A percentile compares a stretch with the other conserved stretches of the same genome.
These are phyloP conservation scores for Raphanus sativus DNA, from an alignment of 345 rosid species.

Conservation along the genomic window DNA sequence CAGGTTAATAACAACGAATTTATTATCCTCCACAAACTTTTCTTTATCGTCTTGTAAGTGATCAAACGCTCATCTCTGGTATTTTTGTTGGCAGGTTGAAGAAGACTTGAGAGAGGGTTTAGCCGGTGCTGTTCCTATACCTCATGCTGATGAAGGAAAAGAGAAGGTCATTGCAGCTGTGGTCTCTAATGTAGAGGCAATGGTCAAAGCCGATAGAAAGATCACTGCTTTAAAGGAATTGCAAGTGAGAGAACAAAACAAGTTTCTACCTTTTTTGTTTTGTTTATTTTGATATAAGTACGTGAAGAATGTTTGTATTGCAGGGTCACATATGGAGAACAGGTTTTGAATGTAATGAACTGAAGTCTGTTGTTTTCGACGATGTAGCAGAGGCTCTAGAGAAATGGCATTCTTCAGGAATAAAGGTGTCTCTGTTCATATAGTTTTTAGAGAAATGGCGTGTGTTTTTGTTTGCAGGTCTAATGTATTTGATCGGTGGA, in stretches of 20 bases:
- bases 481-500: neutral
- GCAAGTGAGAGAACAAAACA: conserved; percentile 56
- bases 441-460: neutral
- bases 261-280: neutral
- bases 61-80: conserved; percentile 22
- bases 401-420: conserved; percentile 83
- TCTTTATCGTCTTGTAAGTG: neutral
- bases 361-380: conserved; percentile 75
- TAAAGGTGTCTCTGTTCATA: conserved; percentile 52
- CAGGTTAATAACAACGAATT: conserved; percentile 60
- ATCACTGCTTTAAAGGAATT: conserved; percentile 91
- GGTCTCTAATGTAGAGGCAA: conserved; percentile 83
- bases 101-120: conserved; percentile 75
- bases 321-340: conserved; percentile 99
- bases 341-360: conserved; percentile 70
- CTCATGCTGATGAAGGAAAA: conserved; percentile 65
- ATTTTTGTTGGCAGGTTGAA: conserved; percentile 53
- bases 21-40: neutral
- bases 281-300: conserved; percentile 1
- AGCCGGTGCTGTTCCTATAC: conserved; percentile 67
- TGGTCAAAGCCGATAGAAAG: conserved; percentile 94
- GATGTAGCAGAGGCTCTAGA: conserved; percentile 83
- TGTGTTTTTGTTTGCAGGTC: neutral
- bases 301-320: conserved; percentile 1
- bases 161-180: conserved; percentile 78